phyloP scores from a whole-genome alignment of 495 filamentous ascomycete species.

The Xylaria sp. region DNA sequence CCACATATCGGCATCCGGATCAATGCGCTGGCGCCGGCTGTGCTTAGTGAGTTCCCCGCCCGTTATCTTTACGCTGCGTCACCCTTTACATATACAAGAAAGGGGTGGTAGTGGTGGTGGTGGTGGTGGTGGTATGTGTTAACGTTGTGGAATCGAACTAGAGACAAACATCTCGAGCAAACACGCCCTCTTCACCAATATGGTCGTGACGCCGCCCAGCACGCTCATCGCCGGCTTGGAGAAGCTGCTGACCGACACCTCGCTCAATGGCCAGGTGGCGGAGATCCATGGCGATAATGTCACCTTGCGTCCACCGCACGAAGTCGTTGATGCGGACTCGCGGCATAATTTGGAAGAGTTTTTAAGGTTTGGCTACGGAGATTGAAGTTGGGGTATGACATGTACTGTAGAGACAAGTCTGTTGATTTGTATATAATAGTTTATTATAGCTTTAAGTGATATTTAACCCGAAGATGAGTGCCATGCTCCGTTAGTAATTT shows the following conservation, averaged over 20 bases:
- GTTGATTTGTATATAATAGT: background rate
- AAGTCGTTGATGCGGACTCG: constrained; percentile 60
- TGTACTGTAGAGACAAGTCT: background rate
- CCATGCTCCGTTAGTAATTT: background rate
- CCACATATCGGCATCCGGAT: constrained; percentile 53
- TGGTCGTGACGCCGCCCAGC: constrained; percentile 61
- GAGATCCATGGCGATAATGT: constrained; percentile 64
- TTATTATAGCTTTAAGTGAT: background rate
- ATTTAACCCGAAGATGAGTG: background rate
- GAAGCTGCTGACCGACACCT: constrained; percentile 50
- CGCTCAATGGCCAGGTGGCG: constrained; percentile 53
- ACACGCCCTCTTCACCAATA: constrained; percentile 54
- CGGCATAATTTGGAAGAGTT: constrained; percentile 53
- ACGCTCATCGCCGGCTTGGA: constrained; percentile 55
- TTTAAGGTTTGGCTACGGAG: background rate
- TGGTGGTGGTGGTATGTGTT: background rate
- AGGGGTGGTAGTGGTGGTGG: too few species aligned
- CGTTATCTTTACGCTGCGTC: constrained; percentile 6
- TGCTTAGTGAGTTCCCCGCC: constrained; percentile 47
- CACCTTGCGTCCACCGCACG: constrained; percentile 55
- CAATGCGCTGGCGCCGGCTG: constrained; percentile 61
- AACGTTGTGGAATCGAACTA: constrained; percentile 28
- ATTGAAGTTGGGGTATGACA: background rate
- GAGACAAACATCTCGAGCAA: constrained; percentile 57
- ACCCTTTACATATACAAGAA: background rate